phyloP scores from a whole-genome alignment of 202 grass and related monocot species.

The Brachypodium distachyon region DNA sequence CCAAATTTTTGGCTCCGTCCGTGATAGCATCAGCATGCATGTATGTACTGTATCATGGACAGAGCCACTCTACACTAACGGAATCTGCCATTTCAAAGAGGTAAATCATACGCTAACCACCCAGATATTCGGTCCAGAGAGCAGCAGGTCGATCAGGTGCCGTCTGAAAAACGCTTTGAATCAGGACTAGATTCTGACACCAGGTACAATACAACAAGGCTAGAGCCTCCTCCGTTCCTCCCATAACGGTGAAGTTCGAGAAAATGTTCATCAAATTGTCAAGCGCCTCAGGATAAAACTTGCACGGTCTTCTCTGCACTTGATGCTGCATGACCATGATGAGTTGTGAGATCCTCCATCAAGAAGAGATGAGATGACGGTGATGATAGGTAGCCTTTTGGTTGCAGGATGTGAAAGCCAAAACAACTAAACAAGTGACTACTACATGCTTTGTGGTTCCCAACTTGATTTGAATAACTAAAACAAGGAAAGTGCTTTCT shows the following conservation, averaged over 20 bases:
- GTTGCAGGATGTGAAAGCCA: background rate
- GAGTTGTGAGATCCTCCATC: background rate
- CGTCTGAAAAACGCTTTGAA: background rate
- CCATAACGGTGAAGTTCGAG: conserved; percentile 69
- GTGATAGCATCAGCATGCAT: no score
- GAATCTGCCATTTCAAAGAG: background rate
- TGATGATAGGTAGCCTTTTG: background rate
- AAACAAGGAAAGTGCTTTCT: conserved; percentile 10
- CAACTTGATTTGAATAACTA: no score
- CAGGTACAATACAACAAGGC: background rate
- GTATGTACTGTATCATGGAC: no score
- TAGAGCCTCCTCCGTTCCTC: conserved; percentile 2
- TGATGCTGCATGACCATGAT: conserved; percentile 31
- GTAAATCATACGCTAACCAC: background rate
- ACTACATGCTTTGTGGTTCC: background rate
- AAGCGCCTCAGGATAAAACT: conserved; percentile 68
- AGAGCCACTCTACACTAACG: background rate
- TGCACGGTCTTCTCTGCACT: conserved; percentile 52
- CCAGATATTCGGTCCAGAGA: background rate
- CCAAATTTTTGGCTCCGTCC: no score
- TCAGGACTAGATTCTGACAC: background rate
- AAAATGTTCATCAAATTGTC: conserved; percentile 86
- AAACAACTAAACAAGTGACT: no score
- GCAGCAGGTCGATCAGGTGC: background rate
- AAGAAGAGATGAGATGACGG: no score